Percentiles rank a stretch among this genome's conserved stretches.
These are phyloP conservation scores for Noccaea caerulescens DNA, from an alignment of 345 rosid species.

Conservation along the genomic window DNA sequence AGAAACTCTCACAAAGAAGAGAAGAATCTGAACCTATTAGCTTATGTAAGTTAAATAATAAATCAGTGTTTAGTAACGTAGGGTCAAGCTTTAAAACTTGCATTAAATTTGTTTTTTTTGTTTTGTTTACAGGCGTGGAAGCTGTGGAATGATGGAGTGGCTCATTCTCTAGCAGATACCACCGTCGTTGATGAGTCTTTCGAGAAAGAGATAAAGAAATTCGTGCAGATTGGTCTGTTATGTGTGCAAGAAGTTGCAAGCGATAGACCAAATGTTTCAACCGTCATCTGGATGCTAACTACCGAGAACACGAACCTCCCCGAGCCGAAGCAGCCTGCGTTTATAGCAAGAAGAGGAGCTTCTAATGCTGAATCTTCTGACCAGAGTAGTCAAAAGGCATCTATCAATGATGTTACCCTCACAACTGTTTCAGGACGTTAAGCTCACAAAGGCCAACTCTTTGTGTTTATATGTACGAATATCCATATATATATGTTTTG, in stretches of 20 bases:
- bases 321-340: conserved; percentile 37
- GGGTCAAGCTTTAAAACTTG: too few species aligned
- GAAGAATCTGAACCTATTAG: too few species aligned
- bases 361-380: conserved; percentile 39
- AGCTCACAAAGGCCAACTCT: conserved; percentile 15
- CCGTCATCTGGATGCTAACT: conserved; percentile 41
- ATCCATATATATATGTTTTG: neutral
- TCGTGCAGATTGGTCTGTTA: conserved; percentile 49
- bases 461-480: neutral
- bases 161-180: conserved; percentile 41
- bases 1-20: too few species aligned
- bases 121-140: conserved; percentile 47
- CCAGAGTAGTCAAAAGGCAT: conserved; percentile 40
- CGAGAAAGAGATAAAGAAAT: conserved; percentile 38
- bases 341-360: conserved; percentile 32
- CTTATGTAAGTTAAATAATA: too few species aligned
- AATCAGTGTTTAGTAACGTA: too few species aligned
- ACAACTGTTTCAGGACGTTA: conserved; percentile 40
- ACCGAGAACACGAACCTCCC: conserved; percentile 30
- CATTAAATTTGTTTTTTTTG: too few species aligned
- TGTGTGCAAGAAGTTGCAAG: conserved; percentile 50
- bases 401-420: conserved; percentile 41
- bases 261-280: conserved; percentile 51
- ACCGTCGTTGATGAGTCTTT: conserved; percentile 26
- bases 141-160: conserved; percentile 42